These are phyloP conservation scores for Cryptococcus sp. DNA, from an alignment of 1,284 basidiomycete species.

Conservation along the genomic window DNA sequence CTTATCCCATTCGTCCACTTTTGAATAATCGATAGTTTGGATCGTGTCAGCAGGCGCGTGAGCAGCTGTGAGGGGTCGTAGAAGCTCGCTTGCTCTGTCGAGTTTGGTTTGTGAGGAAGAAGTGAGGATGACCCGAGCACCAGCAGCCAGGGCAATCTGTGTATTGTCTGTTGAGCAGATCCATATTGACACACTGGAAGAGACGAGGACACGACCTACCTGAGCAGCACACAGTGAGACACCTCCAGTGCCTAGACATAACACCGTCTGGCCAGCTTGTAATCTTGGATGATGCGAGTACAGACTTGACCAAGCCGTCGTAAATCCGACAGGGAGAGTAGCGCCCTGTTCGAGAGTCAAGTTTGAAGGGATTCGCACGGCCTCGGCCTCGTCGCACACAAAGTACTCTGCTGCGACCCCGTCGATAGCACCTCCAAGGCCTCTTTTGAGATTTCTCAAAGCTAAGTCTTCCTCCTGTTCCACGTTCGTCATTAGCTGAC, in stretches of 20 bases:
- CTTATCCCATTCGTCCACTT: slow-evolving; percentile 50
- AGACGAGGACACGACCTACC: slow-evolving; percentile 13
- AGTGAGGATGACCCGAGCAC: slow-evolving; percentile 52
- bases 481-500: not conserved
- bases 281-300: slow-evolving; percentile 49
- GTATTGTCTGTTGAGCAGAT: not conserved
- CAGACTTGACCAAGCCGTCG: slow-evolving; percentile 54
- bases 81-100: slow-evolving; percentile 32
- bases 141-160: slow-evolving; percentile 45
- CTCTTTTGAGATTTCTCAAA: slow-evolving; percentile 36
- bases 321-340: slow-evolving; percentile 50
- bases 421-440: slow-evolving; percentile 51
- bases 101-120: slow-evolving; percentile 52
- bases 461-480: slow-evolving; percentile 41
- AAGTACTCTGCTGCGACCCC: slow-evolving; percentile 48
- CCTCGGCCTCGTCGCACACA: slow-evolving; percentile 37
- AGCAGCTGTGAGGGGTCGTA: slow-evolving; percentile 31
- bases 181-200: not conserved
- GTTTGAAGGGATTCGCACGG: slow-evolving; percentile 47
- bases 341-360: slow-evolving; percentile 50
- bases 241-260: slow-evolving; percentile 55
- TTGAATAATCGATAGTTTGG: slow-evolving; percentile 43
- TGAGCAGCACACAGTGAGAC: slow-evolving; percentile 54
- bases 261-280: slow-evolving; percentile 51
- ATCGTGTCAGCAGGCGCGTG: slow-evolving; percentile 23